Percentiles rank a stretch among this genome's conserved stretches.
phyloP scores from a whole-genome alignment of 176 grass and related monocot species.

The Paspalum notatum region DNA sequence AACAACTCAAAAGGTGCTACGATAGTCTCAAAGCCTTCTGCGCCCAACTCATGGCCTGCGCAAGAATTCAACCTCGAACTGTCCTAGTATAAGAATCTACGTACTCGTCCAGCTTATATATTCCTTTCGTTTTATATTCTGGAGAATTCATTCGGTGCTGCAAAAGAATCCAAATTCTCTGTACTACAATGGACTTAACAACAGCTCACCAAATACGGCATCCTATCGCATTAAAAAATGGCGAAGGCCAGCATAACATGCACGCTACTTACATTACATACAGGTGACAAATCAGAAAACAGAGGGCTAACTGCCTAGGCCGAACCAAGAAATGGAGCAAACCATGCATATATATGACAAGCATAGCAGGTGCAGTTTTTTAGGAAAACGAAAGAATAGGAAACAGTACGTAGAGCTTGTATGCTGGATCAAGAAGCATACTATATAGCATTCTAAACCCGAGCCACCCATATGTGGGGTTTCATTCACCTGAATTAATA shows the following conservation, averaged over 20 bases:
- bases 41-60: conserved; percentile 17
- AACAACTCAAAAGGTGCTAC: conserved; percentile 21
- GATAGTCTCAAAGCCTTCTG: not conserved
- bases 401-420: not conserved
- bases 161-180: not conserved
- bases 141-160: not conserved
- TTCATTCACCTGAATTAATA: not conserved
- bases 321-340: not conserved
- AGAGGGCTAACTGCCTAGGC: too few relatives aligned
- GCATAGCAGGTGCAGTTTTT: not conserved
- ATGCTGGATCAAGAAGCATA: not conserved
- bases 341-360: not conserved
- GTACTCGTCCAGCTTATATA: not conserved
- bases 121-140: not conserved
- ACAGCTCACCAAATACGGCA: not conserved
- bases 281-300: not conserved
- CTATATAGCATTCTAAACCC: not conserved
- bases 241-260: not conserved
- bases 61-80: conserved; percentile 7
- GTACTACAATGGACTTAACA: not conserved
- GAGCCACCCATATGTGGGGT: not conserved
- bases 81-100: conserved; percentile 15
- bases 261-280: not conserved
- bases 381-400: not conserved
- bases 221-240: not conserved